phyloP scores from a whole-genome alignment of 2,329 filamentous ascomycete genomes.

The Paecilomyces sp. region DNA sequence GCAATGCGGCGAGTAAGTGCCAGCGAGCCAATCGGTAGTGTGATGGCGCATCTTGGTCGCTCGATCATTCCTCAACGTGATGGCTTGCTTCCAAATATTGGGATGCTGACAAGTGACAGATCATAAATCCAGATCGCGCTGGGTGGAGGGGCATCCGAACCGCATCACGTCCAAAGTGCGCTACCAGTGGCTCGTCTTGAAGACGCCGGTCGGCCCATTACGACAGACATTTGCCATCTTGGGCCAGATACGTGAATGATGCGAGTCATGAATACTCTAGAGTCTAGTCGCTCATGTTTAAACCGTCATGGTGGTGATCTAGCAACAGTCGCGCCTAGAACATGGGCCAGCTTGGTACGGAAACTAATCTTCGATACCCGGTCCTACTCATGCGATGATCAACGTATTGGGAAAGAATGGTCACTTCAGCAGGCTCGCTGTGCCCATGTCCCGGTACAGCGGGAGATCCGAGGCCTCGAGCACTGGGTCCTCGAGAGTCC shows the following conservation, averaged over 20 bases:
- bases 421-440: slow-evolving; percentile 2
- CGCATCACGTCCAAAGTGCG: neutral
- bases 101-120: neutral
- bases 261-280: neutral
- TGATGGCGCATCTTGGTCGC: neutral
- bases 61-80: neutral
- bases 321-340: neutral
- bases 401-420: neutral
- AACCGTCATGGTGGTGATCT: neutral
- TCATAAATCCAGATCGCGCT: neutral
- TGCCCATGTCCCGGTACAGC: slow-evolving; percentile 2
- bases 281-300: neutral
- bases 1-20: neutral
- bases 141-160: neutral
- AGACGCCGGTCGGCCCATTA: neutral
- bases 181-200: neutral
- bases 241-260: neutral
- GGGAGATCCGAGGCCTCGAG: neutral
- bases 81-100: neutral
- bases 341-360: neutral
- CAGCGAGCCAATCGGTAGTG: neutral
- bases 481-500: neutral
- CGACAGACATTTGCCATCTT: neutral
- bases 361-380: neutral
- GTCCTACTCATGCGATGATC: neutral